Base-by-base conservation (phyloP, 2,329 filamentous ascomycete genomes). In the Rachicladosporium sp. region DNA sequence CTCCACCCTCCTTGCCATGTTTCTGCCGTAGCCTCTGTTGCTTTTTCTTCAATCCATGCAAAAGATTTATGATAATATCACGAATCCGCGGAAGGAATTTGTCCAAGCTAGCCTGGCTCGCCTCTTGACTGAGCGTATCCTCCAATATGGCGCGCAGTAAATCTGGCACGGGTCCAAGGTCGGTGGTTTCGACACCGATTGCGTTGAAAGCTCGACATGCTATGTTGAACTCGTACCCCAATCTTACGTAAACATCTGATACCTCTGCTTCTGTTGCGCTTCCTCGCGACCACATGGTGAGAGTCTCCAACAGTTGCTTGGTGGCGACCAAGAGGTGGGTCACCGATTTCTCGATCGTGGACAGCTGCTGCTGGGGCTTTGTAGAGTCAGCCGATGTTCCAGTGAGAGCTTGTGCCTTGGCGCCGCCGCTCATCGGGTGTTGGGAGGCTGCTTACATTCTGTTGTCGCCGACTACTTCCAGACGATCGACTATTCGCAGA, bases 191-290 rank as follows among this genome's bases (percentile, higher is more conserved):
- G 46, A 98, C 91, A 46, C 93, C 91, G 55, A 98, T 98, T 43
- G 88, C 86, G 54, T 85, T 86, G 64, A 98, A 98, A 45, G 91
- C 89, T 41, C 91, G 82, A 62, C 89, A 96, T 21, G 91, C 91
- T 68, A 98, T 91, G 64, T 98, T 98, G 72, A 98, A 98, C 64
- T 98, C 91, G 64, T 96, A 98, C 35, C 91, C 91, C 45, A 98
- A 69, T 44, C 91, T 82, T 44, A 98, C 91, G 59, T 98, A 98
- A 51, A 98, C 91, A 60, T 98, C 91, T 8, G 91, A 96, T 43
- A 98, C 91, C 60, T 96, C 85, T 45, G 81, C 83, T 64, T 98
- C 91, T 47, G 86, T 88, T 40, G 91, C 88, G 53, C 83, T 80
- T 46, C 84, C 82, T 42, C 89, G 84, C 43, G 91, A 98, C 91